Evolutionary conservation across 129 eudicot species (phyloP), one percentile per base, ranked within the genome.

Genomic region (Scalesia atractyloides): DNA sequence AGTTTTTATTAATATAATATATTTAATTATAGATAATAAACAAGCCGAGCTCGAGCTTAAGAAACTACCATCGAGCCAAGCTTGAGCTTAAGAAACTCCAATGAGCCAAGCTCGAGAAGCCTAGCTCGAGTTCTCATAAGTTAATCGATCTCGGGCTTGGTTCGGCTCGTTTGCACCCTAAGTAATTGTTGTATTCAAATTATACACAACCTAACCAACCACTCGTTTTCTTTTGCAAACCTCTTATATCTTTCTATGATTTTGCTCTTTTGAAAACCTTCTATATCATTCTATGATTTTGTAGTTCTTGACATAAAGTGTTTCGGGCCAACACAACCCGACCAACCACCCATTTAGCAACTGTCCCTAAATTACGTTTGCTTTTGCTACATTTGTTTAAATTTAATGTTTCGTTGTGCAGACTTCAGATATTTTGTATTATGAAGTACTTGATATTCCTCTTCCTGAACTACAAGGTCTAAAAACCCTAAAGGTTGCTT

Each of bases 381-480:
- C 22, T 10, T 37, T 9, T 46, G 15, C 49, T 47, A 20, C 46
- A 61, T 41, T 62, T 50, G 18, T 62, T 52, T 34, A 46, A 57
- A 72, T 17, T 22, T 49, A 60, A 24, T 63, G 54, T 18, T 63
- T 43, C 71, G 14, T 22, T 71, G 4, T 69, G 63, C 69, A 91
- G 97, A 81, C 76, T 50, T 88, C 97, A 11, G 97, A 91, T 70
- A 91, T 88, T 76, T 63, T 91, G 76, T 91, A 91, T 73, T 91
- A 91, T 77, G 97, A 91, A 82, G 91, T 88, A 63, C 80, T 88
- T 79, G 97, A 91, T 79, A 91, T 91, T 57, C 97, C 97, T 76
- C 81, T 88, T 63, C 96, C 97, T 43, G 97, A 91, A 80, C 77
- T 88, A 61, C 97, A 91, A 87, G 87, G 95, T 46, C 84, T 91